Percentiles rank a stretch among this genome's conserved stretches.
Conservation (phyloP, 106 monocot species). For the Dendrobium huoshanense region DNA sequence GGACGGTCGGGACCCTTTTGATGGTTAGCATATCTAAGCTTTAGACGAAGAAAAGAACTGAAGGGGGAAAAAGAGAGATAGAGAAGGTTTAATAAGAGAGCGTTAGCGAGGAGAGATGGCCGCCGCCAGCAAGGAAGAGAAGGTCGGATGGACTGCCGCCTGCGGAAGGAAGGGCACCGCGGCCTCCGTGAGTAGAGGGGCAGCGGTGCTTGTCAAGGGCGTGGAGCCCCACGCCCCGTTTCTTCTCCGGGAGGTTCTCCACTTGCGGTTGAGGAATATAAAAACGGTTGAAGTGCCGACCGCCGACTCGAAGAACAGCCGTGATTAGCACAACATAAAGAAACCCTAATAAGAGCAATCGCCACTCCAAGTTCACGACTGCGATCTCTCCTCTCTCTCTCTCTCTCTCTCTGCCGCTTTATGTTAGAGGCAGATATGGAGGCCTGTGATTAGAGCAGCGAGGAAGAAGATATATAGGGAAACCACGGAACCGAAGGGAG, state of each 20-base stretch:
- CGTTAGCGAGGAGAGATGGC: conserved; percentile 28
- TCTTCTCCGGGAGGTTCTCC: conserved; percentile 18
- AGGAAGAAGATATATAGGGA: neutral
- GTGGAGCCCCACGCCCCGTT: conserved; percentile 8
- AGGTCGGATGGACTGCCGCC: conserved; percentile 44
- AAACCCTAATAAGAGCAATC: neutral
- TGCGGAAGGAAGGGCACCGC: conserved; percentile 49
- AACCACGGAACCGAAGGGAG: neutral
- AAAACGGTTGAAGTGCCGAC: conserved; percentile 21
- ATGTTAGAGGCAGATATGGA: neutral
- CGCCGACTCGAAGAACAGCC: conserved; percentile 24
- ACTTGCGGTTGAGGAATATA: conserved; percentile 17
- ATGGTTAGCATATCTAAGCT: conserved; percentile 9
- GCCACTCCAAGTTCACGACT: neutral
- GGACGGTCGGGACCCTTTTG: conserved; percentile 15
- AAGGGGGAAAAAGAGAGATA: conserved; percentile 11
- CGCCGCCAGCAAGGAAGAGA: conserved; percentile 42
- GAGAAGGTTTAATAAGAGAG: conserved; percentile 9
- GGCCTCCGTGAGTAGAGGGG: conserved; percentile 28
- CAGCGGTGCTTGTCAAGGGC: conserved; percentile 6
- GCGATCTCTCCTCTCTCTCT: neutral
- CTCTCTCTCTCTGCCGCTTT: neutral
- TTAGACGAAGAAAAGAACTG: neutral
- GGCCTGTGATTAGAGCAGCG: neutral
- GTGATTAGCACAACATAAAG: conserved; percentile 14